Conservation (phyloP, 2,329 filamentous ascomycete species). For the Dactylellina drechsleri region DNA sequence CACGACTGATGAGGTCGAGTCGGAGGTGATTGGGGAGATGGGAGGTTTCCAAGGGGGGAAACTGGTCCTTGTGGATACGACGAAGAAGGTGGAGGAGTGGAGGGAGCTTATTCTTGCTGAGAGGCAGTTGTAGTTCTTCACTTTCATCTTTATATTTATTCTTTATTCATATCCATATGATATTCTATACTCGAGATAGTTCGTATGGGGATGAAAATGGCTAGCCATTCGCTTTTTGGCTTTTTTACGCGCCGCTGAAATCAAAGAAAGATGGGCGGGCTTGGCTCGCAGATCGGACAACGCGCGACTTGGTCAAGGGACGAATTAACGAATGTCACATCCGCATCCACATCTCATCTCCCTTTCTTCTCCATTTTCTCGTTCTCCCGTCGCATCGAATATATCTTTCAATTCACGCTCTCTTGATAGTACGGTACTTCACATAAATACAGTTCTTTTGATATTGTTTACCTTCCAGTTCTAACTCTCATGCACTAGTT, state of each 20-base stretch:
- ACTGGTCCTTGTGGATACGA: slow-evolving; percentile 40
- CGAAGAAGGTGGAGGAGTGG: slow-evolving; percentile 36
- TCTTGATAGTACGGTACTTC: too few species aligned
- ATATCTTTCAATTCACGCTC: too few species aligned
- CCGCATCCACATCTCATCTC: too few species aligned
- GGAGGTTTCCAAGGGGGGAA: slow-evolving; percentile 40
- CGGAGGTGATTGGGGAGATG: slow-evolving; percentile 31
- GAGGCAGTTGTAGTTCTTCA: slow-evolving; percentile 11
- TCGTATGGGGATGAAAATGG: background rate
- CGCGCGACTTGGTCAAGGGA: too few species aligned
- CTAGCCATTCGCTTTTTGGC: slow-evolving; percentile 46
- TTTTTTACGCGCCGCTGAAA: slow-evolving; percentile 7
- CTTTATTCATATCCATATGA: background rate
- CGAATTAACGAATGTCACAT: too few species aligned
- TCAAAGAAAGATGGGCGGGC: background rate
- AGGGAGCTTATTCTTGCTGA: slow-evolving; percentile 39
- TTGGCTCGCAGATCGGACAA: background rate
- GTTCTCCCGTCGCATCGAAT: too few species aligned
- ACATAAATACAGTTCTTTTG: too few species aligned
- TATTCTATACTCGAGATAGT: too few species aligned
- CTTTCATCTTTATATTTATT: background rate
- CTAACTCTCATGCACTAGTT: too few species aligned
- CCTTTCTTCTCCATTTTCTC: too few species aligned
- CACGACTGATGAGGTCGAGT: slow-evolving; percentile 4
- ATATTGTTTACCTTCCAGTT: too few species aligned